Evolutionary conservation across 192 early-diverging fungal species (phyloP).

Genomic region (Diversispora eburnea): DNA sequence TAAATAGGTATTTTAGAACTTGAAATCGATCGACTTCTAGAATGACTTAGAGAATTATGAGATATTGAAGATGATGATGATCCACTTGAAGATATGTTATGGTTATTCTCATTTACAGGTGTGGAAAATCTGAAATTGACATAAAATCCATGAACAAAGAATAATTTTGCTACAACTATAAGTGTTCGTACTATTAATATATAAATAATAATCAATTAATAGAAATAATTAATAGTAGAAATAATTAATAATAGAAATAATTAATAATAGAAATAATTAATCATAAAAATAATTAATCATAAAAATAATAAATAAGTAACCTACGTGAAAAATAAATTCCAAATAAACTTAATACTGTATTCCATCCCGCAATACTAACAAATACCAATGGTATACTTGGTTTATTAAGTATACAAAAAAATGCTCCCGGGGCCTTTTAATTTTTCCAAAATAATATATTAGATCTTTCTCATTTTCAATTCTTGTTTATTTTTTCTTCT

Average conservation of each 20-base stretch:
- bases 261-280: background rate
- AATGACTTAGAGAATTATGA: background rate
- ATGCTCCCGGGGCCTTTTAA: constrained; percentile 5
- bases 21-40: background rate
- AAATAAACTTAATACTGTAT: constrained; percentile 15
- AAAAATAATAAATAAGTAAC: background rate
- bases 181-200: too few species aligned
- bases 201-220: too few species aligned
- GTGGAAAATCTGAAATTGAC: too few species aligned
- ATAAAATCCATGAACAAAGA: too few species aligned
- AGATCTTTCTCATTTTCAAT: too few species aligned
- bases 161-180: too few species aligned
- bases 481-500: too few species aligned
- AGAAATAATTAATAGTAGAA: too few species aligned
- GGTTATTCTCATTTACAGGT: too few species aligned
- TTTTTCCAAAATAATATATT: background rate
- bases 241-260: too few species aligned
- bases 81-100: background rate
- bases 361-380: constrained; percentile 25
- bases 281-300: background rate
- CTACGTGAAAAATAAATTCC: constrained; percentile 24
- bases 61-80: background rate
- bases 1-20: constrained; percentile 17
- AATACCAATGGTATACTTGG: constrained; percentile 15
- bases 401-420: constrained; percentile 22